Evolutionary conservation across 352 stramenopile species (phyloP).

Genomic region (Phytophthora boehmeriae): DNA sequence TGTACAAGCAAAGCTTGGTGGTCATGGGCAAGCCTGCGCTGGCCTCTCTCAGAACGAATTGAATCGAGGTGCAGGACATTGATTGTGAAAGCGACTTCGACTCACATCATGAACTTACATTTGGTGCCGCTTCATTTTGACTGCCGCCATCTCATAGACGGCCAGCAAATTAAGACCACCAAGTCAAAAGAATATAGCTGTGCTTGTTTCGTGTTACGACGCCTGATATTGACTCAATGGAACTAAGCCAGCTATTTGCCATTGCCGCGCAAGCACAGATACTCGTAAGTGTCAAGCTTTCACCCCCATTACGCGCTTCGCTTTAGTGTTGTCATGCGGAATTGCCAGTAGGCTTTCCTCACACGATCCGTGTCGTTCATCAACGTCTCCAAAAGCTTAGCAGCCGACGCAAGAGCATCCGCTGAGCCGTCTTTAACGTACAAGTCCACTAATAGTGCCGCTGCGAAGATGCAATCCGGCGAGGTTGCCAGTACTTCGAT

Average conservation of each 20-base stretch:
- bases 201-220: conserved; percentile 33
- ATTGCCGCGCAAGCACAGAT: neutral
- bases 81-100: neutral
- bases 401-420: conserved; percentile 43
- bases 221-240: neutral
- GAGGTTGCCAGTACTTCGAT: conserved; percentile 41
- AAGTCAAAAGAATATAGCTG: conserved; percentile 36
- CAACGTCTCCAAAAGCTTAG: conserved; percentile 67
- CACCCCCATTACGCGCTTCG: conserved; percentile 17
- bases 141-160: neutral
- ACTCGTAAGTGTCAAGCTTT: neutral
- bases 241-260: neutral
- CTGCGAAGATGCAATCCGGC: conserved; percentile 73
- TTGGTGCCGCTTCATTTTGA: conserved; percentile 9
- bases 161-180: conserved; percentile 10
- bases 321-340: conserved; percentile 59
- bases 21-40: conserved; percentile 6
- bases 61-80: neutral
- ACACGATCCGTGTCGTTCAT: conserved; percentile 78
- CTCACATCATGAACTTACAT: conserved; percentile 3
- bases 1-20: neutral
- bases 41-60: conserved; percentile 10
- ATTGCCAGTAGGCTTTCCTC: conserved; percentile 77
- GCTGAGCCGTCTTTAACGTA: conserved; percentile 57
- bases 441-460: conserved; percentile 75